A percentile compares a stretch with the other conserved stretches of the same genome.
Conservation (phyloP, 2,329 filamentous ascomycete species). For the Stagonosporopsis tanaceti region DNA sequence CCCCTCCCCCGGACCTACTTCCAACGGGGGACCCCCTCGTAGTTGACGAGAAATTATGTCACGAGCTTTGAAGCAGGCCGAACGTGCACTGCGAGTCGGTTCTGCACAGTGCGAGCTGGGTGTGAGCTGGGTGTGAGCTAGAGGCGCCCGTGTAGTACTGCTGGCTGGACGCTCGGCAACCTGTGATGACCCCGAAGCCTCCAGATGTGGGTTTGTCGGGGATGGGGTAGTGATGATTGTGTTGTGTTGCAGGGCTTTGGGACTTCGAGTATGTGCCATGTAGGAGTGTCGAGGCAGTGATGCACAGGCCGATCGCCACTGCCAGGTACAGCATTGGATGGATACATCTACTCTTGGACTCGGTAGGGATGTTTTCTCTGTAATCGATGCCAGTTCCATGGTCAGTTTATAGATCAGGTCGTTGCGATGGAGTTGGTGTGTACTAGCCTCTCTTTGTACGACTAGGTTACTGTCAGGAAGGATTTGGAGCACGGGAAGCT, state of each 20-base stretch:
- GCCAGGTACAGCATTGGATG: not conserved
- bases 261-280: no score
- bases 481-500: not conserved
- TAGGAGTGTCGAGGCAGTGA: not conserved
- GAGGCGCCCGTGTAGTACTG: not conserved
- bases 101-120: not conserved
- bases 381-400: not conserved
- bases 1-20: no score
- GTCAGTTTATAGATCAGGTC: not conserved
- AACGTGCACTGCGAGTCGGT: not conserved
- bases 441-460: not conserved
- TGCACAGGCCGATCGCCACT: not conserved
- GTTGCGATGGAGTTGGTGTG: not conserved
- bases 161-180: not conserved
- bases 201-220: no score
- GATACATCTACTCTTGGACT: not conserved
- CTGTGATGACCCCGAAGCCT: not conserved
- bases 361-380: not conserved
- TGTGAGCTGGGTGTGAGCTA: not conserved
- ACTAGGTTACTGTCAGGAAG: not conserved
- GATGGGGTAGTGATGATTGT: no score
- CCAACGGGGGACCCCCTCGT: not conserved
- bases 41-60: not conserved
- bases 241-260: no score
- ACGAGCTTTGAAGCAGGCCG: not conserved